Evolutionary conservation across 257 asterid species (phyloP).

Genomic region (Nicotiana paniculata): DNA sequence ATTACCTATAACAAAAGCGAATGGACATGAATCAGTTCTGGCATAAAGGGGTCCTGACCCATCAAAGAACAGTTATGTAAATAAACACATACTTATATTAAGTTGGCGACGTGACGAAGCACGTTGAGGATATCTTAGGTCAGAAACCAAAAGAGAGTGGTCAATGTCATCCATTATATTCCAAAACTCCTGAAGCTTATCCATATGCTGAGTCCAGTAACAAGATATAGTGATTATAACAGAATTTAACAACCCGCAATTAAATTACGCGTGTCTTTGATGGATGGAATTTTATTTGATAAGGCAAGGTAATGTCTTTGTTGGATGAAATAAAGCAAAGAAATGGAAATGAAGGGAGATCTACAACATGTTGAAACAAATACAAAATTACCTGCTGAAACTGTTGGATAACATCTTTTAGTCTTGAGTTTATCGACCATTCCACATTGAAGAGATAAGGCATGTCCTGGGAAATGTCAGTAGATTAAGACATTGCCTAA

Average conservation of each 20-base stretch:
- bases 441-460: slow-evolving; percentile 45
- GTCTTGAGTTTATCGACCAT: slow-evolving; percentile 53
- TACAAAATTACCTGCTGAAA: slow-evolving; percentile 46
- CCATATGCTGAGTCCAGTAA: slow-evolving; percentile 46
- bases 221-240: neutral
- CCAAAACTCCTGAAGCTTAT: slow-evolving; percentile 69
- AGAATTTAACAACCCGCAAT: neutral
- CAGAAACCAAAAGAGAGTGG: slow-evolving; percentile 42
- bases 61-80: neutral
- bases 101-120: slow-evolving; percentile 61
- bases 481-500: slow-evolving; percentile 3
- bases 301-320: neutral
- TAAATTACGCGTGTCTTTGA: neutral
- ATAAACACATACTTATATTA: slow-evolving; percentile 40
- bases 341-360: neutral
- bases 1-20: slow-evolving; percentile 34
- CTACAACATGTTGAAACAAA: neutral
- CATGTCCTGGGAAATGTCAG: slow-evolving; percentile 41
- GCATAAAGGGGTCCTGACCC: neutral
- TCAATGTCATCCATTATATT: slow-evolving; percentile 60
- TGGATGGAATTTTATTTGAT: neutral
- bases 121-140: slow-evolving; percentile 37
- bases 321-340: neutral
- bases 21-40: neutral
- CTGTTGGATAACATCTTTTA: slow-evolving; percentile 53